phyloP scores from a whole-genome alignment of 768 basidiomycete genomes.

The Pleurotus giganteus region DNA sequence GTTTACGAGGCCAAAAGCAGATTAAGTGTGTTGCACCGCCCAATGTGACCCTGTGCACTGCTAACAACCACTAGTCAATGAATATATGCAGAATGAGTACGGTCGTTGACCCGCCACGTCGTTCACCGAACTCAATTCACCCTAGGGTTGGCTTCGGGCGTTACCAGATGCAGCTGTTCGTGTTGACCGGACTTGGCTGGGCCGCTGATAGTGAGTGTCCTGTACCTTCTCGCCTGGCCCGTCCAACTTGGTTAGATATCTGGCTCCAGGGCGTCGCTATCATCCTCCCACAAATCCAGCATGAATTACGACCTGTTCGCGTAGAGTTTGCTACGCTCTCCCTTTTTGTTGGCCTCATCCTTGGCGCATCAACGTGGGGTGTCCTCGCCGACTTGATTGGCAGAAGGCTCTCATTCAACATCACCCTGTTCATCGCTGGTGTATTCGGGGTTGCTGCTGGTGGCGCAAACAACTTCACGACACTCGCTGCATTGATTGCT shows the following conservation, averaged over 20 bases:
- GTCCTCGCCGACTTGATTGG: constrained; percentile 48
- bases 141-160: constrained; percentile 47
- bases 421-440: constrained; percentile 33
- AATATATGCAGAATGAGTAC: constrained; percentile 44
- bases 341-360: constrained; percentile 46
- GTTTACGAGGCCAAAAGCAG: background rate
- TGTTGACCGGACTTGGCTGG: constrained; percentile 47
- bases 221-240: constrained; percentile 1
- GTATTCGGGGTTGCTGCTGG: constrained; percentile 52
- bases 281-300: constrained; percentile 40
- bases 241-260: constrained; percentile 23
- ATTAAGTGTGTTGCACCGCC: background rate
- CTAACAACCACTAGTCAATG: constrained; percentile 32
- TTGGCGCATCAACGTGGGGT: constrained; percentile 49
- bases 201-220: constrained; percentile 43
- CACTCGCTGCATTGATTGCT: constrained; percentile 43
- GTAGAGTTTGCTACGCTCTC: constrained; percentile 46
- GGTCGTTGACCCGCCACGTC: constrained; percentile 8
- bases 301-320: constrained; percentile 39
- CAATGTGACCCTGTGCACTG: background rate
- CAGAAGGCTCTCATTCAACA: constrained; percentile 43
- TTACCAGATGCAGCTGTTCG: constrained; percentile 47
- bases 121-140: background rate
- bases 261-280: constrained; percentile 50
- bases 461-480: constrained; percentile 41